phyloP scores from a whole-genome alignment of 257 asterid species.

The Plantago major region DNA sequence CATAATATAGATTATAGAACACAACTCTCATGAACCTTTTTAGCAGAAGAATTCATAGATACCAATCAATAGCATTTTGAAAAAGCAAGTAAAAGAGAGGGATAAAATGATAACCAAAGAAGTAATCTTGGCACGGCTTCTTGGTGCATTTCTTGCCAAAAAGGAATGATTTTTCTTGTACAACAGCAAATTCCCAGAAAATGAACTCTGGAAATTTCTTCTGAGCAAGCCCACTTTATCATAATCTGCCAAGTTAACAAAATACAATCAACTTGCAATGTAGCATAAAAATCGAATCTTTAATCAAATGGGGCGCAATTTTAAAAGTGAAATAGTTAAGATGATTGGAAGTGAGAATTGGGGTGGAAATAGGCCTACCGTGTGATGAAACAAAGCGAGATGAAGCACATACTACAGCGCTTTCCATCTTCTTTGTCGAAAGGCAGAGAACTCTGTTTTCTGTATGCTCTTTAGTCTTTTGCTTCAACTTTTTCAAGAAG shows the following conservation, averaged over 20 bases:
- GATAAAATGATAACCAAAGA: slow-evolving; percentile 42
- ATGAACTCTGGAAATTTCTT: slow-evolving; percentile 34
- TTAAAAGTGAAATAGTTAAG: background rate
- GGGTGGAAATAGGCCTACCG: slow-evolving; percentile 31
- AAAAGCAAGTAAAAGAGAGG: background rate
- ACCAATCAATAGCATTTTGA: slow-evolving; percentile 9
- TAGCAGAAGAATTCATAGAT: background rate
- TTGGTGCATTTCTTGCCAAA: slow-evolving; percentile 24
- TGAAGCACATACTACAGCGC: slow-evolving; percentile 47
- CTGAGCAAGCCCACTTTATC: slow-evolving; percentile 24
- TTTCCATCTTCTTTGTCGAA: slow-evolving; percentile 35
- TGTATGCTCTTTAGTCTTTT: background rate
- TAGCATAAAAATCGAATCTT: too few species aligned
- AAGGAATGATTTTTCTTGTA: slow-evolving; percentile 13
- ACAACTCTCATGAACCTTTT: background rate
- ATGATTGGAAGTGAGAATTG: background rate
- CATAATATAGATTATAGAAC: slow-evolving; percentile 14
- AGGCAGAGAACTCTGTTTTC: background rate
- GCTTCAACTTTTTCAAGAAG: background rate
- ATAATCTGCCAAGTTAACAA: slow-evolving; percentile 31
- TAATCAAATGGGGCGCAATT: too few species aligned
- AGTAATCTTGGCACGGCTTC: slow-evolving; percentile 37
- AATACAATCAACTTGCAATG: background rate
- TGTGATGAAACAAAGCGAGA: slow-evolving; percentile 34
- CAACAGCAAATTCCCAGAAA: slow-evolving; percentile 29